Base-by-base conservation (phyloP, 2,329 filamentous ascomycete species). In the Chaetomium strumarium region DNA sequence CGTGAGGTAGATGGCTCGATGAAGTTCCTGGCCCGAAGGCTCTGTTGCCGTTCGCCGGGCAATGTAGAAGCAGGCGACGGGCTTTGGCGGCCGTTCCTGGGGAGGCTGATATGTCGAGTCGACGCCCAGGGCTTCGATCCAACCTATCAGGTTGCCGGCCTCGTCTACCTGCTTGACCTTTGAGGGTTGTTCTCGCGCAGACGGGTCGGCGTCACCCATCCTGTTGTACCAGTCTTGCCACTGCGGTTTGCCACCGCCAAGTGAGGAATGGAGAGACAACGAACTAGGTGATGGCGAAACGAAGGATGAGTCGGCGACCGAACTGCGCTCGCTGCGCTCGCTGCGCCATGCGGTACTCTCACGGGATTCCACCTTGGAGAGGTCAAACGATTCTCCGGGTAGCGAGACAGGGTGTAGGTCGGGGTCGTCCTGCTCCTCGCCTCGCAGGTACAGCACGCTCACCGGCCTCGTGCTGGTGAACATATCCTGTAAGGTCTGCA, bases 101-200 rank as follows among this genome's bases (percentile, higher is more conserved):
- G 91, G 91, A 41, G 93, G 86, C 53, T 85, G 82, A 66, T 97
- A 99, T 2, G 79, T 80, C 14, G 84, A 75, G 66, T 97, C 93
- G n/a, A 97, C 89, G 31, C 90, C 93, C 8, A 96, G 72, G 1
- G 90, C 90, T 66, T 96, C 90, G 57, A 97, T 93, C 84, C 87
- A 96, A 6, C 88, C 86, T 55, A 82, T 86, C 29, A 90, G 73
- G 20, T 79, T 81, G 10, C 85, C 85, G 34, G 80, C 73, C 19
- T 82, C 79, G 49, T 84, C 81, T 0, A 75, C 76, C 59, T 77
- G 76, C 49, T 67, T 69, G 41, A 83, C 64, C 51, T 73, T 75
- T 1, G 73, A 78, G 0, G 76, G 75, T 40, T 87, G 67, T 20
- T 48, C 33, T 31, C 69, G 69, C 3, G 66, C 57, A 5, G 70